Evolutionary conservation across 352 stramenopile genomes (phyloP), one percentile per base, ranked within the genome.

Genomic region (Phytophthora pini): DNA sequence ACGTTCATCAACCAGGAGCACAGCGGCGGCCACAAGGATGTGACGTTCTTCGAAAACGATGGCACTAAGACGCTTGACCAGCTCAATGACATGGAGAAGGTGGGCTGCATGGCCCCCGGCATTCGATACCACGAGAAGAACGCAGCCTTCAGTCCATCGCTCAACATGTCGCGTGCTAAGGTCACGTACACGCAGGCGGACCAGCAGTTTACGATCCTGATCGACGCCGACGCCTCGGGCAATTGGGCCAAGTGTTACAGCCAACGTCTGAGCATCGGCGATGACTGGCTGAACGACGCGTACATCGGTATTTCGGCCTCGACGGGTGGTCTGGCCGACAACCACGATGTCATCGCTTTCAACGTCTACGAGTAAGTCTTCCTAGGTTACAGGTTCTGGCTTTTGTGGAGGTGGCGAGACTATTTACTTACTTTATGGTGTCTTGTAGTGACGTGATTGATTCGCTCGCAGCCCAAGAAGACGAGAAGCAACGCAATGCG

Each of bases 1-100:
- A 95, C 87, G 62, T 95, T 94, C 72, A 75, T 92, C 34, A 95
- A 95, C 67, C 52, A 75, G 65, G 87, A 95, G 61, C 84, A 94
- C 60, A 58, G 48, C 29, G 87, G 85, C 20, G 87, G 87, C 26
- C 87, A 95, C 74, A 89, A 92, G 69, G 87, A 95, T 60, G 84
- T 95, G 65, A 91, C 81, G 49, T 84, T 93, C 22, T 82, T 93
- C 22, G 77, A 87, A 66, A 95, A 93, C 69, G 80, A 95, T 56
- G 86, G 86, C 54, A 76, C 79, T 9, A 88, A 89, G 61, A 81
- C 77, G 34, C 76, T 94, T 54, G 87, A 95, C 68, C 79, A 94
- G 54, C 72, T 94, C 10, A 85, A 92, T 50, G 74, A 92, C 26
- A 75, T 79, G 69, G 53, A 70, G 10, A 94, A 94, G 50, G 36